Conservation (phyloP, 768 basidiomycete species). For the Amanita subjunquillea region DNA sequence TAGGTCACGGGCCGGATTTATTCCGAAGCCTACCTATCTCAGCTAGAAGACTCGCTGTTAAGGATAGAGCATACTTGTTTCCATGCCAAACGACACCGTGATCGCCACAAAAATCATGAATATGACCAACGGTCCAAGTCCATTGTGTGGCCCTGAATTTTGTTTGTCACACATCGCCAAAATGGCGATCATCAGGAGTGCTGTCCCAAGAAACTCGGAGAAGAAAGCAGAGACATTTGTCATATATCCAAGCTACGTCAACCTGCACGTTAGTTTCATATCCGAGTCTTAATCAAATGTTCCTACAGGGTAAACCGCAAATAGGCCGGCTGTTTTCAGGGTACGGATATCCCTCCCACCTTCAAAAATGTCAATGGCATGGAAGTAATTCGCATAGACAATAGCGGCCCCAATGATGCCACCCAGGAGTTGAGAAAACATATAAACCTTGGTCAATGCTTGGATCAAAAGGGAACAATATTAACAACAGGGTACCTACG, state of each 20-base stretch:
- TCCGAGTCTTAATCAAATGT: neutral
- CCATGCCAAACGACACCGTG: constrained; percentile 48
- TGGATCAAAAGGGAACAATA: neutral
- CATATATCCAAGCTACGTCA: constrained; percentile 25
- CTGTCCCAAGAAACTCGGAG: constrained; percentile 50
- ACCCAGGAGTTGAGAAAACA: constrained; percentile 56
- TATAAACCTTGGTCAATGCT: constrained; percentile 25
- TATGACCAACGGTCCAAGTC: constrained; percentile 44
- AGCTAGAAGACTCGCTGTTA: neutral
- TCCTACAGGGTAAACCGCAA: constrained; percentile 52
- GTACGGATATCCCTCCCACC: constrained; percentile 46
- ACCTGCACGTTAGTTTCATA: neutral
- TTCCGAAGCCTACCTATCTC: constrained; percentile 20
- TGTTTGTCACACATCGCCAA: constrained; percentile 42
- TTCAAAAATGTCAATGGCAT: constrained; percentile 58
- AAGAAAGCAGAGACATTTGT: constrained; percentile 30
- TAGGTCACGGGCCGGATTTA: constrained; percentile 31
- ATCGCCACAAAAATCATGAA: constrained; percentile 53
- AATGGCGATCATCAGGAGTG: constrained; percentile 46
- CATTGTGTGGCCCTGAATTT: constrained; percentile 38
- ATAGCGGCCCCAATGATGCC: constrained; percentile 50
- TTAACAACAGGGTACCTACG: constrained; percentile 12
- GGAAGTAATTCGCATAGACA: constrained; percentile 58
- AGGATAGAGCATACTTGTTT: constrained; percentile 32
- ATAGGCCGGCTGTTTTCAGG: constrained; percentile 43